phyloP scores from a whole-genome alignment of 1,139 yeast genomes.

The Blastobotrys petasosporus region DNA sequence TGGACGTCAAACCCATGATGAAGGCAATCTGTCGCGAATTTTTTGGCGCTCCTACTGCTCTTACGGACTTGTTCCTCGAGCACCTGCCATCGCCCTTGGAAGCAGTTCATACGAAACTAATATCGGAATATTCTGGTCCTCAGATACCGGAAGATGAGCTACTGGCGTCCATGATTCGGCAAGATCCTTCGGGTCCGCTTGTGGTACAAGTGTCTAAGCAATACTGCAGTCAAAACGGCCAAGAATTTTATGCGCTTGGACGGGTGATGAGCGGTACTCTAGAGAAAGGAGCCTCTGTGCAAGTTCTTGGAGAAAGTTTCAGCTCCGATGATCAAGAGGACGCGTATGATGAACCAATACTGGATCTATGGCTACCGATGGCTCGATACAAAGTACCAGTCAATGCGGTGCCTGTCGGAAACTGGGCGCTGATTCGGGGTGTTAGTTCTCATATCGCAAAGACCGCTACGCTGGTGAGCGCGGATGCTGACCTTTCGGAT shows the following conservation, averaged over 20 bases:
- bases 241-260: constrained; percentile 48
- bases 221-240: constrained; percentile 46
- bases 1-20: constrained; percentile 56
- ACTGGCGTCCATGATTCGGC: constrained; percentile 22
- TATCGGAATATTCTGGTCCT: constrained; percentile 13
- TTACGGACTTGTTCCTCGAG: constrained; percentile 46
- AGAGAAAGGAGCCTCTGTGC: constrained; percentile 42
- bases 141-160: constrained; percentile 14
- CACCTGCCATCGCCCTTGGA: constrained; percentile 41
- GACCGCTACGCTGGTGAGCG: constrained; percentile 48
- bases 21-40: constrained; percentile 48
- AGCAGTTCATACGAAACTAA: constrained; percentile 25
- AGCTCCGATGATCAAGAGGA: constrained; percentile 51
- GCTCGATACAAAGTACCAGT: constrained; percentile 65
- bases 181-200: constrained; percentile 40
- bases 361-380: constrained; percentile 54
- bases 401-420: constrained; percentile 54
- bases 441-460: constrained; percentile 51
- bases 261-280: constrained; percentile 60
- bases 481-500: constrained; percentile 27
- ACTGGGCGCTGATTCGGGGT: constrained; percentile 62
- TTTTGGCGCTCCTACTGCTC: constrained; percentile 48
- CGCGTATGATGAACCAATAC: constrained; percentile 37
- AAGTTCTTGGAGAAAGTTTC: constrained; percentile 54
- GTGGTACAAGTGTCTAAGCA: constrained; percentile 60